These are phyloP conservation scores for Amanita jacksonii DNA, from an alignment of 768 basidiomycete genomes.

Conservation along the genomic window DNA sequence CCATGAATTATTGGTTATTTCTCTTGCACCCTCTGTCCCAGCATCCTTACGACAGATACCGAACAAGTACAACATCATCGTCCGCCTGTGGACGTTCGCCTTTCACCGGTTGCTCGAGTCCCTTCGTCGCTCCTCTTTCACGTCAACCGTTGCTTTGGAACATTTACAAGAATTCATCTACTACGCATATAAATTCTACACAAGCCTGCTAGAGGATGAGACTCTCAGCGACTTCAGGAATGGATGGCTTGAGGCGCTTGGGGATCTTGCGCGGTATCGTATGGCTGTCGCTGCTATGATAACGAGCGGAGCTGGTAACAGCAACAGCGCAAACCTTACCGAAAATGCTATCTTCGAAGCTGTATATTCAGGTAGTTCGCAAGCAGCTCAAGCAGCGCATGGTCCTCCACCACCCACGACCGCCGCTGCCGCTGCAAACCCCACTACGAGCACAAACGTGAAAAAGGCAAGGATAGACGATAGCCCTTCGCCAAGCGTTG, in stretches of 20 bases:
- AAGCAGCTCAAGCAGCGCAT: background rate
- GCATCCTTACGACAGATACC: constrained; percentile 85
- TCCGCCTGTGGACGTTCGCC: constrained; percentile 83
- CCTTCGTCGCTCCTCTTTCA: constrained; percentile 75
- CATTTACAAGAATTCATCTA: constrained; percentile 92
- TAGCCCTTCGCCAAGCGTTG: constrained; percentile 70
- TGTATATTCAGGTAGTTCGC: constrained; percentile 18
- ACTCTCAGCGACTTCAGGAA: constrained; percentile 58
- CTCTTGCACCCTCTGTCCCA: constrained; percentile 80
- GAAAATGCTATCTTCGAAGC: constrained; percentile 45
- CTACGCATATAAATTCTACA: constrained; percentile 92
- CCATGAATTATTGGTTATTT: constrained; percentile 79
- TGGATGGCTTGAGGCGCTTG: constrained; percentile 94
- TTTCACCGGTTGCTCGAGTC: constrained; percentile 89
- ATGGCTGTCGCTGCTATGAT: constrained; percentile 94
- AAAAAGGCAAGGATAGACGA: constrained; percentile 40
- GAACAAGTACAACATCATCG: constrained; percentile 91
- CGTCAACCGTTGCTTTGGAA: constrained; percentile 65
- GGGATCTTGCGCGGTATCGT: constrained; percentile 89
- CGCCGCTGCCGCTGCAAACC: constrained; percentile 21
- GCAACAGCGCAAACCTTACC: constrained; percentile 37
- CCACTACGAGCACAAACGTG: constrained; percentile 19
- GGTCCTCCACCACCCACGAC: constrained; percentile 11
- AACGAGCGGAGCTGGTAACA: constrained; percentile 33
- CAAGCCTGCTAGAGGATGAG: constrained; percentile 78